These are phyloP conservation scores for Ceratobasidium theobromae DNA, from an alignment of 1,284 basidiomycete species.

Conservation along the genomic window DNA sequence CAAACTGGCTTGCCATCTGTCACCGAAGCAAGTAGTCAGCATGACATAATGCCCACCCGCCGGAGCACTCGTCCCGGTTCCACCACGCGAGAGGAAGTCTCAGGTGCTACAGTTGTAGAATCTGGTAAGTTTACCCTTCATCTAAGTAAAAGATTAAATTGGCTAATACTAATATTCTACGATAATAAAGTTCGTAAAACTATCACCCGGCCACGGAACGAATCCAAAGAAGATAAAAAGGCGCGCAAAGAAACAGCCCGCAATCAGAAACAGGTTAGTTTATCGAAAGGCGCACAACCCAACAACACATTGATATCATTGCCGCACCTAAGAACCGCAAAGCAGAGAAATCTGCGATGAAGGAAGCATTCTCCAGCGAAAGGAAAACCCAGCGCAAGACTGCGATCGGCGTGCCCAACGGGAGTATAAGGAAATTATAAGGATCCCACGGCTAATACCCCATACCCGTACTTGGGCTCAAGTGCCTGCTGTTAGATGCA, in stretches of 20 bases:
- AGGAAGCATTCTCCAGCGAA: conserved; percentile 74
- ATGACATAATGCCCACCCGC: conserved; percentile 1
- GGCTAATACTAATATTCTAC: background rate
- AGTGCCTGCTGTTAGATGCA: conserved; percentile 2
- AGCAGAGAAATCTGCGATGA: conserved; percentile 77
- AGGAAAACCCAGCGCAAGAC: conserved; percentile 68
- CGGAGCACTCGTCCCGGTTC: conserved; percentile 11
- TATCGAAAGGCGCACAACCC: background rate
- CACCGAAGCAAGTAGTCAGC: conserved; percentile 39
- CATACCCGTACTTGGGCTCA: conserved; percentile 14
- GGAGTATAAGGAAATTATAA: conserved; percentile 24
- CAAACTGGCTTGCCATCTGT: conserved; percentile 74
- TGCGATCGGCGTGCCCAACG: conserved; percentile 50
- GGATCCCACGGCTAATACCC: conserved; percentile 23
- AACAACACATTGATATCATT: conserved; percentile 3
- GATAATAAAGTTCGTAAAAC: conserved; percentile 47
- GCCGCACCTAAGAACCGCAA: conserved; percentile 51
- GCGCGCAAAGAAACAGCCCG: conserved; percentile 88
- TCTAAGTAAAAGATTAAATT: background rate
- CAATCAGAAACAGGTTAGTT: conserved; percentile 62
- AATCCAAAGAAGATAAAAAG: conserved; percentile 84
- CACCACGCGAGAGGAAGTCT: conserved; percentile 33
- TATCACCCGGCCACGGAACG: conserved; percentile 70
- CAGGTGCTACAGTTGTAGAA: conserved; percentile 22
- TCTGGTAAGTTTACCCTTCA: conserved; percentile 35